Base-by-base conservation (phyloP, 441 rosid genomes). In the Codiaeum variegatum region DNA sequence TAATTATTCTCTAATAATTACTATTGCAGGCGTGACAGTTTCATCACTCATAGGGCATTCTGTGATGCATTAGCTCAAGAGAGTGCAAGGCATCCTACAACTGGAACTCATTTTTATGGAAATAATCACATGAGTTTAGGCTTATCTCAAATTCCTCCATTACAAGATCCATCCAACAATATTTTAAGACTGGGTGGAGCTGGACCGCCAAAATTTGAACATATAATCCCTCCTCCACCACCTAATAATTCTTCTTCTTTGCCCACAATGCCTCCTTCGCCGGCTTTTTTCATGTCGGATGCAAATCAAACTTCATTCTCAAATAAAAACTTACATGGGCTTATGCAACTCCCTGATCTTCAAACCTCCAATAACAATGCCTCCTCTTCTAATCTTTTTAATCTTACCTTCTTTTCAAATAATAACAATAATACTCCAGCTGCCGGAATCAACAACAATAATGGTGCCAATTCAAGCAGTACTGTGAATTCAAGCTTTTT, bases 11-110 rank as follows among this genome's bases (percentile, higher is more conserved):
- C 8, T 55, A 19, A 59, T 59, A 36, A 10, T 3, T 29, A 42
- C 71, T 79, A 55, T 15, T 78, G 82, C 87, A 91, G 97, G 80
- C 87, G 97, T 44, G 93, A 91, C 77, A 91, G 97, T 72, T 91
- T 90, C 83, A 87, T 90, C 51, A 91, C 95, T 12, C 97, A 91
- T 73, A 80, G 95, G 58, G 95, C 97, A 38, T 91, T 91, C 71
- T 90, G 97, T 29, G 93, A 90, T 69, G 95, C 95, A 51, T 76
- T 90, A 75, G 89, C 93, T 69, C 93, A 88, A 74, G 97, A 91
- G 67, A 86, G 78, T 52, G 90, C 85, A 16, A 85, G 94, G 69
- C 87, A 85, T 73, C 90, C 96, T 32, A 66, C 92, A 42, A 81
- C 86, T 64, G 82, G 83, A 24, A 71, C 69, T 47, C 87, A 85